Conservation (phyloP, 169 alveolate genomes). For the Plasmodium gaboni region DNA sequence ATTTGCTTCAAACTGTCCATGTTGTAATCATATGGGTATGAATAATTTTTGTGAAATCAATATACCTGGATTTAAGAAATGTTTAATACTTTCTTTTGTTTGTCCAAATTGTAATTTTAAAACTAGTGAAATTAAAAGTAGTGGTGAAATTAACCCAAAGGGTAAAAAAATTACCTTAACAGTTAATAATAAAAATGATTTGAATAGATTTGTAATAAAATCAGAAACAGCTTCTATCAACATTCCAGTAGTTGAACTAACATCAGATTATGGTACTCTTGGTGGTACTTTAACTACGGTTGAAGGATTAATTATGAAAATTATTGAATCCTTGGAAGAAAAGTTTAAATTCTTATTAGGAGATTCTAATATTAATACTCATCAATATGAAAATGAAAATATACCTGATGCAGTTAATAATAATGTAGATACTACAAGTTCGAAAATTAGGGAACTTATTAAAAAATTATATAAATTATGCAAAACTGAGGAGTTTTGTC, state of each 20-base stretch:
- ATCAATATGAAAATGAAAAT: slow-evolving; percentile 82
- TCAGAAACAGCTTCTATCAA: slow-evolving; percentile 93
- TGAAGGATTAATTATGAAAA: slow-evolving; percentile 94
- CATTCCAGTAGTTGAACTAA: slow-evolving; percentile 96
- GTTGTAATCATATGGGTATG: slow-evolving; percentile 88
- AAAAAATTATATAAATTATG: slow-evolving; percentile 48
- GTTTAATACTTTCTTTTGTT: slow-evolving; percentile 94
- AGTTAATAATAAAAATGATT: slow-evolving; percentile 90
- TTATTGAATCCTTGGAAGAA: slow-evolving; percentile 87
- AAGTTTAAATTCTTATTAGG: slow-evolving; percentile 94
- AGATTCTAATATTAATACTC: slow-evolving; percentile 88
- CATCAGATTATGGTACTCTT: slow-evolving; percentile 91
- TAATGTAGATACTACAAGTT: slow-evolving; percentile 25
- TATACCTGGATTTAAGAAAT: slow-evolving; percentile 97
- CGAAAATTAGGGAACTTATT: slow-evolving; percentile 47
- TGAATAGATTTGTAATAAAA: slow-evolving; percentile 96
- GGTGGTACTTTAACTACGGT: slow-evolving; percentile 89
- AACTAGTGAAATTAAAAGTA: slow-evolving; percentile 96
- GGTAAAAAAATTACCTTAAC: slow-evolving; percentile 91
- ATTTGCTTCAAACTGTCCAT: slow-evolving; percentile 84
- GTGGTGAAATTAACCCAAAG: slow-evolving; percentile 95
- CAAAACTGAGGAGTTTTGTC: slow-evolving; percentile 67
- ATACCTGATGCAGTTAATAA: slow-evolving; percentile 76
- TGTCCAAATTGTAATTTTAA: slow-evolving; percentile 96
- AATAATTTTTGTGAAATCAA: slow-evolving; percentile 93